phyloP scores from a whole-genome alignment of 2,329 filamentous ascomycete genomes.

The Penicillium aurantiogriseum region DNA sequence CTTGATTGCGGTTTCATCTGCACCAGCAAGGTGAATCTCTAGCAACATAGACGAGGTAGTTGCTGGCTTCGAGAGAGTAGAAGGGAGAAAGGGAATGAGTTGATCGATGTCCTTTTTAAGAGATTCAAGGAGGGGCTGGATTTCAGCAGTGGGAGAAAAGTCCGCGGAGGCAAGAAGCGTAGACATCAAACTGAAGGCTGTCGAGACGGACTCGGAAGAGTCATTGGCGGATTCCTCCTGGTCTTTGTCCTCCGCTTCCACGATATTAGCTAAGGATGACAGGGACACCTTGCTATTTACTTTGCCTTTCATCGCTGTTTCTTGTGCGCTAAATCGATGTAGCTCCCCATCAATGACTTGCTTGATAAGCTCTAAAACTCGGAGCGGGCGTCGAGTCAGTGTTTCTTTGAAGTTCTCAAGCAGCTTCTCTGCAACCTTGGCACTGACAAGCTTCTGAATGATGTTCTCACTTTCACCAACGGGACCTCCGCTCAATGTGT shows the following conservation, averaged over 20 bases:
- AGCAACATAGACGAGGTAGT: conserved; percentile 45
- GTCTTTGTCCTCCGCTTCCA: conserved; percentile 18
- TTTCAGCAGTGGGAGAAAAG: conserved; percentile 34
- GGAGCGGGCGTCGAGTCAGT: conserved; percentile 41
- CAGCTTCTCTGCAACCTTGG: conserved; percentile 44
- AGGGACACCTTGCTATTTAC: conserved; percentile 30
- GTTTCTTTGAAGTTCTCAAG: conserved; percentile 45
- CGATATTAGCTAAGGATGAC: conserved; percentile 39
- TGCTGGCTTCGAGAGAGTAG: conserved; percentile 36
- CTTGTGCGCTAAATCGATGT: conserved; percentile 11
- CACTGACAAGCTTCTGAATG: conserved; percentile 39
- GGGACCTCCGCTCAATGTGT: conserved; percentile 16
- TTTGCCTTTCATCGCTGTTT: conserved; percentile 1
- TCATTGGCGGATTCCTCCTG: conserved; percentile 24
- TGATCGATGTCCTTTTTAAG: conserved; percentile 39
- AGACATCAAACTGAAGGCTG: conserved; percentile 44
- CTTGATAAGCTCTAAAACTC: conserved; percentile 42
- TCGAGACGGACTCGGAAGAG: conserved; percentile 38
- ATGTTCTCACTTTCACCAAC: conserved; percentile 29
- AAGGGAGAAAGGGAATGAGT: conserved; percentile 36
- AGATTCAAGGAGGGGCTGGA: conserved; percentile 29
- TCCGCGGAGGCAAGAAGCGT: conserved; percentile 45
- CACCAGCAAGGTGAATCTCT: conserved; percentile 39
- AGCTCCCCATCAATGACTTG: conserved; percentile 43
- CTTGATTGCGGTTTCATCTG: conserved; percentile 23